Evolutionary conservation across 23 red algal genomes (phyloP), one percentile per base, ranked within the genome.

Genomic region (Agarophyton chilense): DNA sequence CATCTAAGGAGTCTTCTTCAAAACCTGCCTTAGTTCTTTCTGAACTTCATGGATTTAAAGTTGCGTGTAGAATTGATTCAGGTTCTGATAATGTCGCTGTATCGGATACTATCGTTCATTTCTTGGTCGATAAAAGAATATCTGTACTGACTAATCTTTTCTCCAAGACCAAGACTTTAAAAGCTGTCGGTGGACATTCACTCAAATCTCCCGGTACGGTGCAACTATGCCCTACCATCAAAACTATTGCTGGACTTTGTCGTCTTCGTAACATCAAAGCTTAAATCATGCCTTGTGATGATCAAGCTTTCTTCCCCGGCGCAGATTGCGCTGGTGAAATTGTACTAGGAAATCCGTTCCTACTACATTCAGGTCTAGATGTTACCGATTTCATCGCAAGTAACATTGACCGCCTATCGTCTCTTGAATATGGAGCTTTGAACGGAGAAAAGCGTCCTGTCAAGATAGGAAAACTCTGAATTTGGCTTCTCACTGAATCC

Each of bases 261-360:
- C 63, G 82, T 18, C 82, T 87, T 72, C 82, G 82, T 2, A 87
- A 87, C 31, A 87, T 87, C 61, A 72, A 50, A 10, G 82, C 71
- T 6, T 21, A 83, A 40, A 81, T 81, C 77, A 33, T 81, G 39
- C 50, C 77, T 7, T 42, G 54, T 49, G 6, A 81, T 62, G 12
- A 12, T 47, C 6, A 6, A 47, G 6, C 6, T 12, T 9, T 47
- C 44, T 9, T 47, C 6, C 44, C 44, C 6, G 44, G 44, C 44
- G 12, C 44, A 6, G 44, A 6, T 9, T 47, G 44, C 44, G 7
- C 44, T 12, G 44, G 44, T 47, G 44, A 47, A 47, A 47, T 47
- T 47, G 6, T 47, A 6, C 44, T 47, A 12, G 44, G 44, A 12
- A 47, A 47, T 47, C 44, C 44, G 6, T 47, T 47, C 44, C 44